These are phyloP conservation scores for Chenopodium berlandieri DNA, from an alignment of 148 eudicot species.

Conservation along the genomic window DNA sequence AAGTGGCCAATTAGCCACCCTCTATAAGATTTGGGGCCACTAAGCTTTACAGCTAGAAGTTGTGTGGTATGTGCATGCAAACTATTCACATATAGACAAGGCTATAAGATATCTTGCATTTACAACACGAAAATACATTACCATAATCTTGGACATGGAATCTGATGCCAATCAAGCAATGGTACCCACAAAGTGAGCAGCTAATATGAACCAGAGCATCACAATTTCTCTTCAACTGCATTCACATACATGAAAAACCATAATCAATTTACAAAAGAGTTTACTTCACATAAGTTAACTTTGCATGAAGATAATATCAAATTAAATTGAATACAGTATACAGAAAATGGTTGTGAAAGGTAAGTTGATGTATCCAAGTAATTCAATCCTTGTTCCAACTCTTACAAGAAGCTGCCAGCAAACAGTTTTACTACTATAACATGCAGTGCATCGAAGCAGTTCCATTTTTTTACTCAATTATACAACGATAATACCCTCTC, in stretches of 20 bases:
- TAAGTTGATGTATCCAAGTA: no score
- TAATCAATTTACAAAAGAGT: not conserved
- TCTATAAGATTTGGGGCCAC: no score
- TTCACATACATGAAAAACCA: not conserved
- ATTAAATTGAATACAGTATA: no score
- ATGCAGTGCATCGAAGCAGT: not conserved
- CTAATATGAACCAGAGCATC: slow-evolving; percentile 18
- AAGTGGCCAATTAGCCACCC: not conserved
- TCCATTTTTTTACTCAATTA: not conserved
- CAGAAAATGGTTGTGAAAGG: no score
- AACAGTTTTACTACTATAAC: not conserved
- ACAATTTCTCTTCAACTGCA: slow-evolving; percentile 27
- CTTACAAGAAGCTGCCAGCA: not conserved
- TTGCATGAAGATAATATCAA: no score
- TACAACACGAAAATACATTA: slow-evolving; percentile 2
- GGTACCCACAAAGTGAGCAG: not conserved
- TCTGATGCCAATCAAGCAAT: not conserved
- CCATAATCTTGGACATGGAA: slow-evolving; percentile 22
- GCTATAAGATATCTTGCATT: not conserved
- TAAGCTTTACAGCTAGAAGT: no score
- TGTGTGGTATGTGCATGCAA: no score
- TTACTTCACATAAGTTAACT: no score
- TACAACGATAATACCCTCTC: not conserved
- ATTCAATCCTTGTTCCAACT: no score
- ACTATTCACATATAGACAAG: not conserved